Evolutionary conservation across 2,329 filamentous ascomycete genomes (phyloP).

Genomic region (Colletotrichum phormii): DNA sequence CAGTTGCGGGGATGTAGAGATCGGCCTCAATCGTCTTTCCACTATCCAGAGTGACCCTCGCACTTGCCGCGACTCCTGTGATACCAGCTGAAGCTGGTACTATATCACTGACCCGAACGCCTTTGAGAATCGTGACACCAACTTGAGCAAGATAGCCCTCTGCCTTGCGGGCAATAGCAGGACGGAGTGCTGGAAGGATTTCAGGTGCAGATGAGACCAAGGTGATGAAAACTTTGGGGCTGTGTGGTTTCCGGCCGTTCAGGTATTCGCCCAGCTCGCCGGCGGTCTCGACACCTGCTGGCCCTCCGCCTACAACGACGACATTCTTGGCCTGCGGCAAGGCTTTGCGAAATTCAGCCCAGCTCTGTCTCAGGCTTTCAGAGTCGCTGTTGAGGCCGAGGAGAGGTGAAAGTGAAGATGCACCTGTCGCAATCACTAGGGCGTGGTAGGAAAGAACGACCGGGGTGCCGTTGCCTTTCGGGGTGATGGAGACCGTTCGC

Average conservation of each 20-base stretch:
- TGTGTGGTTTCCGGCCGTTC: slow-evolving; percentile 53
- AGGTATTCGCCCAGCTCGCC: slow-evolving; percentile 63
- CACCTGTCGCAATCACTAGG: slow-evolving; percentile 62
- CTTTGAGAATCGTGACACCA: slow-evolving; percentile 59
- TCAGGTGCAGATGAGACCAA: slow-evolving; percentile 52
- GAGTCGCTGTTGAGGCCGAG: slow-evolving; percentile 52
- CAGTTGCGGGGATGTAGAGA: slow-evolving; percentile 60
- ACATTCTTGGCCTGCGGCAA: slow-evolving; percentile 54
- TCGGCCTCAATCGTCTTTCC: slow-evolving; percentile 54
- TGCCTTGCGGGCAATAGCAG: slow-evolving; percentile 51
- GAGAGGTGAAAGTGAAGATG: slow-evolving; percentile 57
- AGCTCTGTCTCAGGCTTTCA: slow-evolving; percentile 46
- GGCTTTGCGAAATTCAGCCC: slow-evolving; percentile 52
- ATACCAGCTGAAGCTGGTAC: slow-evolving; percentile 45
- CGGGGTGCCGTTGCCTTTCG: neutral
- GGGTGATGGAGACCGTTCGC: slow-evolving; percentile 47
- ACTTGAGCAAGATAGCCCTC: slow-evolving; percentile 55
- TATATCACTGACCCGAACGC: slow-evolving; percentile 49
- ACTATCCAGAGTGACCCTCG: slow-evolving; percentile 52
- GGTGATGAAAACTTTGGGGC: slow-evolving; percentile 56
- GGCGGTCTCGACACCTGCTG: slow-evolving; percentile 62
- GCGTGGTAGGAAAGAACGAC: slow-evolving; percentile 52
- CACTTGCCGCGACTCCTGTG: slow-evolving; percentile 40
- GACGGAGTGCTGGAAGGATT: slow-evolving; percentile 55
- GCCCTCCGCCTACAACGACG: slow-evolving; percentile 61